A percentile compares a stretch with the other conserved stretches of the same genome.
phyloP scores from a whole-genome alignment of 2,329 filamentous ascomycete genomes.

The Hypoxylon sp. region DNA sequence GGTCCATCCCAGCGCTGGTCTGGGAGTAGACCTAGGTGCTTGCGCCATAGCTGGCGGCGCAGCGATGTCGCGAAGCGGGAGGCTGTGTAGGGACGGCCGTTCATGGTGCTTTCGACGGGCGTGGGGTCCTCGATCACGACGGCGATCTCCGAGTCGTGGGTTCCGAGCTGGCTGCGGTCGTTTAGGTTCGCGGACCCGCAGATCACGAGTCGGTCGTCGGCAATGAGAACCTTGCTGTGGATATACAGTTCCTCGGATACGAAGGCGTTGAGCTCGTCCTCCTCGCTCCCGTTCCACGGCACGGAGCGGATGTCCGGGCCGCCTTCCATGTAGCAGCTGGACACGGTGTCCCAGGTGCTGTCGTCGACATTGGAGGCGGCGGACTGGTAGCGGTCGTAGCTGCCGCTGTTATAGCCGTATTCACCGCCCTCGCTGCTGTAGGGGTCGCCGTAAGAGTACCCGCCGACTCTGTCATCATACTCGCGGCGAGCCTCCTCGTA shows the following conservation, averaged over 20 bases:
- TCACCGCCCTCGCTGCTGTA: conserved; percentile 17
- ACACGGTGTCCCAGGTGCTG: conserved; percentile 79
- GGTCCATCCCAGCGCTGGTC: conserved; percentile 77
- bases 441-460: conserved; percentile 54
- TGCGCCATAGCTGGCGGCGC: conserved; percentile 87
- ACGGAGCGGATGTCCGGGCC: conserved; percentile 75
- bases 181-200: conserved; percentile 93
- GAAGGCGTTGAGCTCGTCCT: conserved; percentile 70
- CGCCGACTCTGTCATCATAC: conserved; percentile 70
- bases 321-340: conserved; percentile 84
- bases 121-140: conserved; percentile 86
- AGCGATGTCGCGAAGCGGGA: conserved; percentile 83
- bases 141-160: conserved; percentile 91
- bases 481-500: conserved; percentile 76
- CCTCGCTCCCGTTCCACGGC: conserved; percentile 67
- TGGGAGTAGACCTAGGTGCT: conserved; percentile 87
- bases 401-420: conserved; percentile 40
- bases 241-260: conserved; percentile 77
- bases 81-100: conserved; percentile 77
- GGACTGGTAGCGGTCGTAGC: conserved; percentile 79
- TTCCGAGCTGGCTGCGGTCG: conserved; percentile 86
- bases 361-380: conserved; percentile 69
- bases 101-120: conserved; percentile 78
- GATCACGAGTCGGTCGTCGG: conserved; percentile 87
- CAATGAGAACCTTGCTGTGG: conserved; percentile 91